Percentiles rank a stretch among this genome's conserved stretches.
Evolutionary conservation across 805 yeast species (phyloP).

Genomic region (Yarrowia divulgata): DNA sequence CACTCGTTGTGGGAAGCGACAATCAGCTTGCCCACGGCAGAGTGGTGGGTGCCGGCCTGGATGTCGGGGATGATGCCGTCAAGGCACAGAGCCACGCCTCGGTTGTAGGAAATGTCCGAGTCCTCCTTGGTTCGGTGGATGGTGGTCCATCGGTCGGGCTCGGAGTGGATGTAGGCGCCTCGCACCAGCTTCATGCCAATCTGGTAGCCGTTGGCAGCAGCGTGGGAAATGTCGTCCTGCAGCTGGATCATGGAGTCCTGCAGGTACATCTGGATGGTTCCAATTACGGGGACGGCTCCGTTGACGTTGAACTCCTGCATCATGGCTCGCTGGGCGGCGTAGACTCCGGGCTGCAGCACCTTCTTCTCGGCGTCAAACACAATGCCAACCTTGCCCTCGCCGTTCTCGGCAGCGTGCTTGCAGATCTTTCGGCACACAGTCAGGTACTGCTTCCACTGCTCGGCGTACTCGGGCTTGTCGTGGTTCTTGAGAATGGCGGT

Average conservation of each 20-base stretch:
- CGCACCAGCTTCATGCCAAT: slow-evolving; percentile 89
- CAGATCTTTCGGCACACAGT: slow-evolving; percentile 71
- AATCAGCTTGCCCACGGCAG: slow-evolving; percentile 59
- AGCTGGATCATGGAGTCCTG: slow-evolving; percentile 71
- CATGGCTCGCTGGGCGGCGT: slow-evolving; percentile 83
- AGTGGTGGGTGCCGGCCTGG: slow-evolving; percentile 66
- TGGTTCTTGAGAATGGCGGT: slow-evolving; percentile 72
- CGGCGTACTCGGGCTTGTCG: slow-evolving; percentile 59
- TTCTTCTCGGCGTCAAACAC: slow-evolving; percentile 87
- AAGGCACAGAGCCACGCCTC: slow-evolving; percentile 68
- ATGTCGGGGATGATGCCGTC: slow-evolving; percentile 59
- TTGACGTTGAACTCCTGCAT: slow-evolving; percentile 73
- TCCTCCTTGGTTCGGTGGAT: slow-evolving; percentile 78
- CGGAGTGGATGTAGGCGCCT: slow-evolving; percentile 95
- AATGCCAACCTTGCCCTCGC: slow-evolving; percentile 64
- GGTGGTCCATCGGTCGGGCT: slow-evolving; percentile 68
- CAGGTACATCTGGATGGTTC: slow-evolving; percentile 92
- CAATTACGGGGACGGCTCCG: slow-evolving; percentile 75
- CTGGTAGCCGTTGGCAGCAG: slow-evolving; percentile 65
- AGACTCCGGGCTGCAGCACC: slow-evolving; percentile 89
- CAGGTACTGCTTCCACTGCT: slow-evolving; percentile 64
- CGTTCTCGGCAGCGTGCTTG: slow-evolving; percentile 55
- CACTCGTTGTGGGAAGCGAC: slow-evolving; percentile 89
- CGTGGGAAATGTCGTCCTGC: slow-evolving; percentile 67
- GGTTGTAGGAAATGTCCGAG: slow-evolving; percentile 80